Evolutionary conservation across 345 rosid species (phyloP), one percentile per base, ranked within the genome.

Genomic region (Syzygium grande): DNA sequence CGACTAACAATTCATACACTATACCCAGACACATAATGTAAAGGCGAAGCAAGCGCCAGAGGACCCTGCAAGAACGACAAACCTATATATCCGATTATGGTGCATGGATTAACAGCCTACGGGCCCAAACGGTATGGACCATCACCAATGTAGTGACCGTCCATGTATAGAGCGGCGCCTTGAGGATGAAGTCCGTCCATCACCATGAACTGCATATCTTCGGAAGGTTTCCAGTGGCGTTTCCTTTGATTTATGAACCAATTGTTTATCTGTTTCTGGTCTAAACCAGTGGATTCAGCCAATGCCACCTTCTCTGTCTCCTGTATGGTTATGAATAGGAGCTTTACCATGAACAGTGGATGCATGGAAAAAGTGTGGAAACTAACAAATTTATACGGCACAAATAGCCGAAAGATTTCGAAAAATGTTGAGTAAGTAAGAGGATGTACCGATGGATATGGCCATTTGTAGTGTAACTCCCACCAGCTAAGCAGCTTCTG

Each of bases 401-500:
- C 59, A 30, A 6, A 53, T 29, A 0, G 16, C 13, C 12, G 43
- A 53, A 25, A 84, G 41, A 51, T 52, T 55, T 84, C 13, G 52
- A 85, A 54, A 85, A 19, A 29, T 30, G 19, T 54, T 8, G 23
- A 25, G 27, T 10, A n/a, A n/a, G n/a, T n/a, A 51, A 52, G 86
- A 21, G 58, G 12, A 27, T 51, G 80, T 93, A 97, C 99, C 86
- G 99, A 96, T 86, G 99, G 99, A 90, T 98, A 98, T 10, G 99
- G 99, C 99, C 99, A 98, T 91, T 98, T 96, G 92, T 98, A 98
- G 91, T 98, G 99, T 51, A 98, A 89, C 90, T 96, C 99, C 99
- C 99, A 98, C 99, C 99, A 98, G 86, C 91, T 93, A 53, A 98
- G 99, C 84, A 98, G 95, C 94, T 96, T 98, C 92, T 98, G 99